Evolutionary conservation across 2,329 filamentous ascomycete genomes (phyloP).

Genomic region (Alternaria angustiovoidea): DNA sequence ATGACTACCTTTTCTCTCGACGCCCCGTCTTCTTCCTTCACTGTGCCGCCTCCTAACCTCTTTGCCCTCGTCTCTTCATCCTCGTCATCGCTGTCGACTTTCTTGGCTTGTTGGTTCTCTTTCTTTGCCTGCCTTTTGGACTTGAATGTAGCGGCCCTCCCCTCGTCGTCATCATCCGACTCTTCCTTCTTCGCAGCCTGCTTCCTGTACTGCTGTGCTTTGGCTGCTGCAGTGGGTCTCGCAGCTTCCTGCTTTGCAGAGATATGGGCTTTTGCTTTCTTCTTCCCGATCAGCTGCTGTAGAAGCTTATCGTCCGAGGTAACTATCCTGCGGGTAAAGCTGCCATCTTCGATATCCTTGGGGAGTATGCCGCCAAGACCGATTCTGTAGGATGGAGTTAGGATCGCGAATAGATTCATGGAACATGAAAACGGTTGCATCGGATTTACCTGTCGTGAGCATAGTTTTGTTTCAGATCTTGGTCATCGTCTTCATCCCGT

Average conservation of each 20-base stretch:
- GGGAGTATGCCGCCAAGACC: constrained; percentile 51
- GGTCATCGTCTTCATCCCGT: constrained; percentile 56
- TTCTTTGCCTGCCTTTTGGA: constrained; percentile 41
- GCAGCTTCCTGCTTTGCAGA: constrained; percentile 34
- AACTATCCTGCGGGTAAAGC: constrained; percentile 45
- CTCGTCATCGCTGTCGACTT: constrained; percentile 20
- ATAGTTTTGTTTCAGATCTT: constrained; percentile 64
- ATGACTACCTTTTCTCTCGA: background rate
- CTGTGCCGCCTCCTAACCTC: constrained; percentile 2
- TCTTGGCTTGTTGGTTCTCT: constrained; percentile 14
- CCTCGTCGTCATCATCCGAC: constrained; percentile 52
- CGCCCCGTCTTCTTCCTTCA: background rate
- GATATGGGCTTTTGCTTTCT: constrained; percentile 48
- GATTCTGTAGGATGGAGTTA: constrained; percentile 36
- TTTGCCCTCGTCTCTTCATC: constrained; percentile 20
- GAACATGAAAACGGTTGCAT: background rate
- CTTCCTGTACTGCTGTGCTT: constrained; percentile 37
- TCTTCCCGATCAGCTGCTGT: constrained; percentile 54
- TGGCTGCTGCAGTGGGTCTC: constrained; percentile 30
- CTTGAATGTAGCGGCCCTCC: constrained; percentile 45
- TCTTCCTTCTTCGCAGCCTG: constrained; percentile 35
- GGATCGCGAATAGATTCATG: background rate
- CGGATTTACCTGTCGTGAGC: constrained; percentile 61
- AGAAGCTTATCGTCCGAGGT: constrained; percentile 55
- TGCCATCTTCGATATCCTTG: constrained; percentile 48